Base-by-base conservation (phyloP, 345 rosid genomes). In the Aegle marmelos region DNA sequence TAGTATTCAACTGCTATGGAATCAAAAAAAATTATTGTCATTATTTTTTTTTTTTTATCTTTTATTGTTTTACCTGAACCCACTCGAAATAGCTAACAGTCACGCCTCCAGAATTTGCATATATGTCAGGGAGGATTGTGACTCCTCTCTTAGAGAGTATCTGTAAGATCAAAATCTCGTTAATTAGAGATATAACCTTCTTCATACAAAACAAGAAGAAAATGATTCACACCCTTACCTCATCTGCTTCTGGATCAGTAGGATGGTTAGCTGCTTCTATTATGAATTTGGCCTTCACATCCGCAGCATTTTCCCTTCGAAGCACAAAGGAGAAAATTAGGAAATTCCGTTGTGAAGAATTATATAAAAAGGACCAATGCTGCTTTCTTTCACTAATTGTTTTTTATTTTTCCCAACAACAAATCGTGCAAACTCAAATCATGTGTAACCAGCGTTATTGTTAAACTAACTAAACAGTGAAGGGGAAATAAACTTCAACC, bases 51-150 rank as follows among this genome's bases (percentile, higher is more conserved):
- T n/a, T n/a, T n/a, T n/a, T n/a, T n/a, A n/a, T n/a, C n/a, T n/a
- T n/a, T n/a, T n/a, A 36, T 39, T 74, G 5, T 71, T 25, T 82
- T 89, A 92, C 97, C 97, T 90, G 97, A 76, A 97, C 98, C 99
- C 98, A 97, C 87, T 96, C 98, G n/a, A 96, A 96, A 79, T 96
- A 96, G 89, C 99, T 96, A 68, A 96, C 99, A 0, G 99, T 96
- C 77, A 94, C 99, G 27, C 98, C 98, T 83, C 98, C 99, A 53
- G 99, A 86, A 83, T 94, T 96, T 74, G 99, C 98, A 83, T 96
- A 96, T 58, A 96, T 94, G 72, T 96, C 99, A 21, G 99, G 99
- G n/a, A 96, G 95, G 79, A 96, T 90, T 28, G 87, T 30, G 16
- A 96, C 97, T 79, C 98, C 98, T 85, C 93, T 94, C 91, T 93